phyloP scores from a whole-genome alignment of 2,329 filamentous ascomycete genomes.

The Elsinoe fawcettii region DNA sequence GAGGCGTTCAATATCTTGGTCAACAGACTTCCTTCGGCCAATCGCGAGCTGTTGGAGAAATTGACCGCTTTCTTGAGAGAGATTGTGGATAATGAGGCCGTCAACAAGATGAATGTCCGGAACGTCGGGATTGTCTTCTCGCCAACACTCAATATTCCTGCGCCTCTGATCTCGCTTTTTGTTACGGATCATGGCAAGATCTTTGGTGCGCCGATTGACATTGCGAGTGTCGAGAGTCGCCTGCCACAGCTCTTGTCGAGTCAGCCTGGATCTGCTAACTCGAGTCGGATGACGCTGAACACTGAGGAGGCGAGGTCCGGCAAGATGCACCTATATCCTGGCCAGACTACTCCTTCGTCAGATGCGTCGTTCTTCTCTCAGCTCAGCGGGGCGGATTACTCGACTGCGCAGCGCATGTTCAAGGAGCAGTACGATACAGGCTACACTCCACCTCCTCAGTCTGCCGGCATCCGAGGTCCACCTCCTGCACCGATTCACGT shows the following conservation, averaged over 20 bases:
- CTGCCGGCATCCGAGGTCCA: background rate
- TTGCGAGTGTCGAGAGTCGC: constrained; percentile 24
- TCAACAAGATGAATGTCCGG: constrained; percentile 97
- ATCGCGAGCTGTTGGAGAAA: constrained; percentile 73
- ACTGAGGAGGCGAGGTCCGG: constrained; percentile 56
- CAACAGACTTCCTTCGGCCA: constrained; percentile 68
- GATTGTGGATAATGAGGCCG: constrained; percentile 80
- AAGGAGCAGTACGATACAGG: constrained; percentile 11
- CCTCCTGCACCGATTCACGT: constrained; percentile 16
- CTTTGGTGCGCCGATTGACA: constrained; percentile 63
- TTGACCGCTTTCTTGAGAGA: constrained; percentile 82
- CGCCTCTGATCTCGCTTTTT: constrained; percentile 87
- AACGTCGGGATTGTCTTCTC: constrained; percentile 98
- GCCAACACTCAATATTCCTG: constrained; percentile 91
- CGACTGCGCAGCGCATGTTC: constrained; percentile 12
- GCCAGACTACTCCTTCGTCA: constrained; percentile 59
- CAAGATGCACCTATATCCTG: constrained; percentile 57
- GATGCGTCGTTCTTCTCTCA: constrained; percentile 37
- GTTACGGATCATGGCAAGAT: constrained; percentile 83
- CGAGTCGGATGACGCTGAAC: constrained; percentile 32
- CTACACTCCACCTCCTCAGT: constrained; percentile 4
- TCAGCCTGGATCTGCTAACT: constrained; percentile 27
- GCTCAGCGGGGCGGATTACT: constrained; percentile 8
- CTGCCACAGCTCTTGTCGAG: constrained; percentile 15
- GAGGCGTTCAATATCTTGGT: constrained; percentile 68